Evolutionary conservation across 164 flowering plant genomes (phyloP).

Genomic region (Malania oleifera): DNA sequence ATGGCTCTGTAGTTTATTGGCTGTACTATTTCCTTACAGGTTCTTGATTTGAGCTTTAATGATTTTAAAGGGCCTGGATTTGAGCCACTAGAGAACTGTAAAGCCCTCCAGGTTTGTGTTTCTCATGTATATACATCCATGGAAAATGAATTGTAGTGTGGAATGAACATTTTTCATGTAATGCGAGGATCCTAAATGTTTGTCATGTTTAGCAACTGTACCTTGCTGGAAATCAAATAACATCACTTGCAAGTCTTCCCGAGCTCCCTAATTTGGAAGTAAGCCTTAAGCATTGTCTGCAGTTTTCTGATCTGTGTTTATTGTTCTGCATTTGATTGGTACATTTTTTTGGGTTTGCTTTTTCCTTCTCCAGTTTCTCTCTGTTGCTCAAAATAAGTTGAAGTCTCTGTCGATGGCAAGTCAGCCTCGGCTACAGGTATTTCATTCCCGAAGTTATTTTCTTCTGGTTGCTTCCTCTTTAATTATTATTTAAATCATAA

Average conservation of each 20-base stretch:
- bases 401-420: constrained; percentile 95
- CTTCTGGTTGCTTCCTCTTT: neutral
- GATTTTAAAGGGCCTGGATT: constrained; percentile 98
- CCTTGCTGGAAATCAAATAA: constrained; percentile 98
- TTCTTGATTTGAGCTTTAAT: constrained; percentile 98
- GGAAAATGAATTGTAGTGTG: neutral
- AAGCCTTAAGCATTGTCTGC: constrained; percentile 9
- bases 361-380: constrained; percentile 64
- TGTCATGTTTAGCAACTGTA: constrained; percentile 76
- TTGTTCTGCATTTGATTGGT: neutral
- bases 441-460: constrained; percentile 4
- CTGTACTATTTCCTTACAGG: constrained; percentile 39
- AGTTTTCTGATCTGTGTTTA: neutral
- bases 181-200: constrained; percentile 8
- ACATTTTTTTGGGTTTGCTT: neutral
- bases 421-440: constrained; percentile 96
- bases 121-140: constrained; percentile 5
- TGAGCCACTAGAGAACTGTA: constrained; percentile 95
- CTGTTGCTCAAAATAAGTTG: constrained; percentile 94
- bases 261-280: constrained; percentile 99
- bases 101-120: constrained; percentile 69
- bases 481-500: neutral
- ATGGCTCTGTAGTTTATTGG: constrained; percentile 2
- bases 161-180: neutral
- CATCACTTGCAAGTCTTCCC: constrained; percentile 88